These are phyloP conservation scores for Fusarium sororula DNA, from an alignment of 2,329 filamentous ascomycete genomes.

Conservation along the genomic window DNA sequence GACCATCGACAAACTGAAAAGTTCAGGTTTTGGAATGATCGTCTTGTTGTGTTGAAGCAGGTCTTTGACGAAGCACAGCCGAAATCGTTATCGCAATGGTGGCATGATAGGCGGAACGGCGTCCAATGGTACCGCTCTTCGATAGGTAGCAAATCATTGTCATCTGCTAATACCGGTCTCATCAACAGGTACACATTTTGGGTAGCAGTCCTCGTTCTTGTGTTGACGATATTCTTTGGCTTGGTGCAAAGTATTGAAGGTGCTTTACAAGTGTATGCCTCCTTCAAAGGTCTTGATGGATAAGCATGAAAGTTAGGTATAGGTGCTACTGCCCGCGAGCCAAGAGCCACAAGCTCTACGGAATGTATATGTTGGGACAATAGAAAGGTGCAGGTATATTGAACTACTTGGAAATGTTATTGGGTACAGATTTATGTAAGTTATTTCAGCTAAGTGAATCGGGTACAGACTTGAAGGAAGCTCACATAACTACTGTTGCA, in stretches of 20 bases:
- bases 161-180: background rate
- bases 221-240: slow-evolving; percentile 4
- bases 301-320: background rate
- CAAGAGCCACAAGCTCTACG: background rate
- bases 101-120: background rate
- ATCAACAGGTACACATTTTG: background rate
- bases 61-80: background rate
- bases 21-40: background rate
- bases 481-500: no score
- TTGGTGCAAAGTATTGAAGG: slow-evolving; percentile 1
- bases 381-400: background rate
- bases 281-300: background rate
- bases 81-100: background rate
- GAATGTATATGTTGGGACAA: background rate
- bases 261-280: background rate
- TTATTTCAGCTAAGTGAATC: background rate
- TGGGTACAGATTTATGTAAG: fast-evolving
- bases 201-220: background rate
- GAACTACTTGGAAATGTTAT: background rate
- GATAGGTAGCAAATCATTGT: background rate
- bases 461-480: no score
- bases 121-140: background rate
- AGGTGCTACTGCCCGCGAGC: background rate
- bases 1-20: background rate
- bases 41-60: background rate